A percentile compares a stretch with the other conserved stretches of the same genome.
Evolutionary conservation across 2,329 filamentous ascomycete genomes (phyloP).

Genomic region (Clarireedia hainanense): DNA sequence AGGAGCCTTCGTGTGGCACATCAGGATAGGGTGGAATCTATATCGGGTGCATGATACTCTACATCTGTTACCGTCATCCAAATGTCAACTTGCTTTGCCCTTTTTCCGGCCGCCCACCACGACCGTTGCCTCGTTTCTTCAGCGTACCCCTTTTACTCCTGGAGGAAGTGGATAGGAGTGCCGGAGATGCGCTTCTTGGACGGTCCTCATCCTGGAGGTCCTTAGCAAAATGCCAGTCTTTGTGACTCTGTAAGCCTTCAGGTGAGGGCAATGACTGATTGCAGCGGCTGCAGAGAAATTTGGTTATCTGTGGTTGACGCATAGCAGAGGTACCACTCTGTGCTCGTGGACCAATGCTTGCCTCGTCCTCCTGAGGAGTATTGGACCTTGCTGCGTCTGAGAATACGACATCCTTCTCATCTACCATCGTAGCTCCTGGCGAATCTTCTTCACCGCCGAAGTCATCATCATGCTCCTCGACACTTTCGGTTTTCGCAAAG

Average conservation of each 20-base stretch:
- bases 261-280: conserved; percentile 47
- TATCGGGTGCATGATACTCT: neutral
- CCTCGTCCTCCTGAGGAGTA: conserved; percentile 20
- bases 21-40: conserved; percentile 17
- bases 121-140: conserved; percentile 22
- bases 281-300: conserved; percentile 57
- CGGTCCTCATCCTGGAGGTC: conserved; percentile 56
- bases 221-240: conserved; percentile 92
- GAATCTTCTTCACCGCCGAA: conserved; percentile 23
- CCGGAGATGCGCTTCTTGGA: neutral
- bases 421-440: conserved; percentile 11
- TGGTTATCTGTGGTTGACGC: conserved; percentile 31
- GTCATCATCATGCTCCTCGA: conserved; percentile 24
- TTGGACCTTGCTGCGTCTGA: conserved; percentile 10
- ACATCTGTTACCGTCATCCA: conserved; percentile 23
- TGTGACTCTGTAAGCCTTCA: conserved; percentile 63
- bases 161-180: conserved; percentile 20
- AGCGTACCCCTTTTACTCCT: conserved; percentile 25
- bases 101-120: conserved; percentile 35
- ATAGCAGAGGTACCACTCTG: conserved; percentile 21
- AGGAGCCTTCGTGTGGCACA: conserved; percentile 22
- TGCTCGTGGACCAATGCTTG: conserved; percentile 23
- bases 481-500: conserved; percentile 24
- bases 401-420: conserved; percentile 13
- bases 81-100: conserved; percentile 55